Evolutionary conservation across 345 rosid genomes (phyloP), one percentile per base, ranked within the genome.

Genomic region (Durio zibethinus): DNA sequence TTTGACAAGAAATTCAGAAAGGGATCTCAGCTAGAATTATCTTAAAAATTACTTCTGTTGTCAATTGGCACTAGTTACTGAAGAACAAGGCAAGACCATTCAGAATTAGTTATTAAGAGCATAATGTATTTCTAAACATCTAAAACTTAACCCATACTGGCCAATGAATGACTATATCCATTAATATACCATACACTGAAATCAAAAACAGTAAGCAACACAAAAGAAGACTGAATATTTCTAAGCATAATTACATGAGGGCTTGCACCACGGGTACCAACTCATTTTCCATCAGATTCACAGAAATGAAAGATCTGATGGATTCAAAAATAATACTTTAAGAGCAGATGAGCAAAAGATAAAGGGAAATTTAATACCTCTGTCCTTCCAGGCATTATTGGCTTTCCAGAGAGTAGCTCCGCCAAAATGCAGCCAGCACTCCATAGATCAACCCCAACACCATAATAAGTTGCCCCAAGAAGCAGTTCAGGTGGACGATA

Each of bases 361-460:
- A 16, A 16, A 36, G 23, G 74, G n/a, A 48, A 11, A 65, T 7
- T 43, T 1, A 27, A 57, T 87, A 92, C 98, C 97, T 94, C 97
- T 8, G 98, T 92, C 70, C 97, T 80, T 70, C 98, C 98, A 0
- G 93, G 97, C 93, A 94, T 86, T 76, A 94, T 89, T 15, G 98
- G 97, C 77, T 89, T 91, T 80, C 97, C 97, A 68, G 91, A 84
- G 42, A 94, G 91, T 77, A 94, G 84, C 86, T 94, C 98, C 0
- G 97, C 94, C 90, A 94, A 69, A 78, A 94, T 90, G 84, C 98
- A 94, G 76, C 98, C 98, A 4, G 94, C 93, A 85, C 98, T 92
- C 98, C 97, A 92, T n/a, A 94, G 89, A 79, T 94, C 98, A 82
- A 94, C 93, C 62, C 89, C 91, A 60, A 82, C 86, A 52, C 85